These are phyloP conservation scores for Adansonia madagascariensis DNA, from an alignment of 441 rosid genomes.

Conservation along the genomic window DNA sequence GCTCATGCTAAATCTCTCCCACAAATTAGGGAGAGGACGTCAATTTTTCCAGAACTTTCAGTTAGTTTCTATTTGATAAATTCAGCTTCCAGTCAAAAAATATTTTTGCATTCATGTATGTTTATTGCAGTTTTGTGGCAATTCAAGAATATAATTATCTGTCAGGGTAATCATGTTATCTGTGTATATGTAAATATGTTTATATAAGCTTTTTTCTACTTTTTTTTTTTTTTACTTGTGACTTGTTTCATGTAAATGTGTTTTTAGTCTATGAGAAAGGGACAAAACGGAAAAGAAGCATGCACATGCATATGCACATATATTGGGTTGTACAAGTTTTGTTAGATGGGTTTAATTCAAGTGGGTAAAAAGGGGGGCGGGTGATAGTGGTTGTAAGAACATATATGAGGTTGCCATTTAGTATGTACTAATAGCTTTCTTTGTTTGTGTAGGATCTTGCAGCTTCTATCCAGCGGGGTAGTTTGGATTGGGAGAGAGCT, in stretches of 20 bases:
- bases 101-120: neutral
- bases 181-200: neutral
- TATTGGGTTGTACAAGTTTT: neutral
- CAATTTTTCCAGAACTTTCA: neutral
- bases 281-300: neutral
- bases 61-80: neutral
- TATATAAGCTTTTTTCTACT: neutral
- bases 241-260: conserved; percentile 18
- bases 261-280: neutral
- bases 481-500: conserved; percentile 99
- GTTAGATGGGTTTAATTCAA: conserved; percentile 28
- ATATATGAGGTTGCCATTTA: conserved; percentile 9
- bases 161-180: neutral
- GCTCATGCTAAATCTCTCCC: conserved; percentile 6
- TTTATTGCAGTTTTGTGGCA: conserved; percentile 16
- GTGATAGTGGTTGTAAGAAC: neutral
- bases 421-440: neutral
- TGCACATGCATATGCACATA: neutral
- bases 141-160: conserved; percentile 4
- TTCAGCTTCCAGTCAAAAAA: neutral
- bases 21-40: neutral
- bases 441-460: conserved; percentile 78
- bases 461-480: conserved; percentile 82
- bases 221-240: neutral
- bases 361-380: neutral